These are phyloP conservation scores for Magnolia kwangsiensis DNA, from an alignment of 164 flowering plant genomes.

Conservation along the genomic window DNA sequence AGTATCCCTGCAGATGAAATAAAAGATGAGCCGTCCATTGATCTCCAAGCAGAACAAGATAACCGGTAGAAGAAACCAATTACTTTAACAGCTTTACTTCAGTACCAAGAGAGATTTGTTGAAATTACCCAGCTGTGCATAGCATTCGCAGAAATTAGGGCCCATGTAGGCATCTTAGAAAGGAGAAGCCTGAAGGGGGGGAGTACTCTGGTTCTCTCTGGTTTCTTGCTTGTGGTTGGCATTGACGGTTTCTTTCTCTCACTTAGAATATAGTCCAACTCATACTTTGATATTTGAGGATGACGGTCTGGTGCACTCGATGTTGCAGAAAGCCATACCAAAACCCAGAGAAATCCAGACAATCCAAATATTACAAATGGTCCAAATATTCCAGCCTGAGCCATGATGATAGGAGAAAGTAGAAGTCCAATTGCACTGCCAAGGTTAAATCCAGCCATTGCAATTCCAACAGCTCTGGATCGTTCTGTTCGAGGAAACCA, in stretches of 20 bases:
- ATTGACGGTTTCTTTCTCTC: conserved; percentile 21
- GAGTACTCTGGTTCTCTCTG: conserved; percentile 34
- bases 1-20: conserved; percentile 66
- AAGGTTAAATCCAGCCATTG: conserved; percentile 94
- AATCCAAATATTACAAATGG: conserved; percentile 97
- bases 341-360: conserved; percentile 91
- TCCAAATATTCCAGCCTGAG: conserved; percentile 80
- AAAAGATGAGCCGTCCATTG: not conserved
- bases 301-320: conserved; percentile 68
- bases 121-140: conserved; percentile 93
- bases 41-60: not conserved
- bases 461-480: conserved; percentile 87
- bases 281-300: conserved; percentile 77
- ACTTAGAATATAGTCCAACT: conserved; percentile 60
- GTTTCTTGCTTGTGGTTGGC: conserved; percentile 25
- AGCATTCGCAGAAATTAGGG: conserved; percentile 80
- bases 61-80: not conserved
- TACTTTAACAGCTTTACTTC: not conserved
- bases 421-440: conserved; percentile 86
- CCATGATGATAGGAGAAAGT: conserved; percentile 97
- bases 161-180: conserved; percentile 83
- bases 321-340: conserved; percentile 90
- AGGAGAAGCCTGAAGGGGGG: conserved; percentile 88
- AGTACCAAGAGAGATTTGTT: not conserved
- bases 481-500: conserved; percentile 95